These are phyloP conservation scores for Zychaea mexicana DNA, from an alignment of 371 early-diverging fungal genomes.

Conservation along the genomic window DNA sequence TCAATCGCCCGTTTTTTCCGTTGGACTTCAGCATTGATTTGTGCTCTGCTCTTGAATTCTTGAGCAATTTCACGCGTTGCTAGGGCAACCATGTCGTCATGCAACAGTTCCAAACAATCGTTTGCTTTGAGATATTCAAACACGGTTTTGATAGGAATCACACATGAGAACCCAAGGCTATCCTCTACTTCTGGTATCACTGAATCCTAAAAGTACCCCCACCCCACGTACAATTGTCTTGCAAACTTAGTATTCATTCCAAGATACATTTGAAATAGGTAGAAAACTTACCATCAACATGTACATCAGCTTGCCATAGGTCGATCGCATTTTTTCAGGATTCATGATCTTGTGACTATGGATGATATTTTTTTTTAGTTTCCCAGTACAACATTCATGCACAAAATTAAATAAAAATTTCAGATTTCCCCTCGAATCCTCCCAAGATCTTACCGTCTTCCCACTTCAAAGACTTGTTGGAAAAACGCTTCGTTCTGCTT, in stretches of 20 bases:
- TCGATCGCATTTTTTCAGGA: conserved; percentile 94
- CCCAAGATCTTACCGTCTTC: conserved; percentile 67
- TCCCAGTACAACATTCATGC: neutral
- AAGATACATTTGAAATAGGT: neutral
- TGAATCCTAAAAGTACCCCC: too few species aligned
- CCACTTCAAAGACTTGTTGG: conserved; percentile 91
- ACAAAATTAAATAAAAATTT: neutral
- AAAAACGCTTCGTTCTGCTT: conserved; percentile 86
- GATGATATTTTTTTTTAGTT: neutral
- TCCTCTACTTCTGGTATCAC: conserved; percentile 86
- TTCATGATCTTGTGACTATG: conserved; percentile 94
- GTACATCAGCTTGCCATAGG: conserved; percentile 95
- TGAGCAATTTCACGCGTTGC: conserved; percentile 92
- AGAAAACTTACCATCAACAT: conserved; percentile 67
- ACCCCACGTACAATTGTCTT: too few species aligned
- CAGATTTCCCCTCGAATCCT: neutral
- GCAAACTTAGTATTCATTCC: neutral
- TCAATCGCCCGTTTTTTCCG: conserved; percentile 91
- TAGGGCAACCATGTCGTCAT: conserved; percentile 77
- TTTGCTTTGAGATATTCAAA: conserved; percentile 69
- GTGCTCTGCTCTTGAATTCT: conserved; percentile 74
- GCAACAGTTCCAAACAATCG: conserved; percentile 68
- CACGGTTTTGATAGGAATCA: conserved; percentile 88
- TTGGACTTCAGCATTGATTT: conserved; percentile 84
- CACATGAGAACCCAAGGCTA: conserved; percentile 81